Percentiles rank a stretch among this genome's conserved stretches.
phyloP scores from a whole-genome alignment of 768 basidiomycete genomes.

The Dictyophora rubrovolvata region DNA sequence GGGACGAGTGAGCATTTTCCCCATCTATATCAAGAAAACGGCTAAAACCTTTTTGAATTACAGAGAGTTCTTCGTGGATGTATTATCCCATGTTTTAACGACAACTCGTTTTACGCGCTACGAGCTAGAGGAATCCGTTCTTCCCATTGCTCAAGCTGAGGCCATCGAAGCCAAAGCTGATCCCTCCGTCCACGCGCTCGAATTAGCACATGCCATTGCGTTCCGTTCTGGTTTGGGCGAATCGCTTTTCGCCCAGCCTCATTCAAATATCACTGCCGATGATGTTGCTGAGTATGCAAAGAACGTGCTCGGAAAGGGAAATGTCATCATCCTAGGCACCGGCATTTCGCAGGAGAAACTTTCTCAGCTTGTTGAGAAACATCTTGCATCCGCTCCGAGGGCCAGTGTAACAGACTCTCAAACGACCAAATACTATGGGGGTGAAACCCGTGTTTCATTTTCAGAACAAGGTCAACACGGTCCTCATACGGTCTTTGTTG shows the following conservation, averaged over 20 bases:
- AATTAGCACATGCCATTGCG: constrained; percentile 80
- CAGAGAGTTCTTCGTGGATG: constrained; percentile 83
- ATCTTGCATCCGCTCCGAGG: constrained; percentile 34
- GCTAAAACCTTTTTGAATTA: background rate
- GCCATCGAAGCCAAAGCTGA: constrained; percentile 46
- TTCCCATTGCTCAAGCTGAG: constrained; percentile 63
- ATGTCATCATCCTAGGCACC: constrained; percentile 79
- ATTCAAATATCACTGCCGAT: constrained; percentile 46
- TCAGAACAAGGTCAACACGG: constrained; percentile 36
- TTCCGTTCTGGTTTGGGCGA: constrained; percentile 93
- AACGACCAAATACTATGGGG: constrained; percentile 62
- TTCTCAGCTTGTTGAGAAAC: constrained; percentile 57
- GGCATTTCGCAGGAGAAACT: constrained; percentile 71
- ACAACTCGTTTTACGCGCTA: constrained; percentile 73
- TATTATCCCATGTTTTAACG: constrained; percentile 76
- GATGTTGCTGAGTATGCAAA: constrained; percentile 70
- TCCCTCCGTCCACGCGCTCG: constrained; percentile 64
- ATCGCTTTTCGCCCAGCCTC: constrained; percentile 75
- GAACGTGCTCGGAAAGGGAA: constrained; percentile 63
- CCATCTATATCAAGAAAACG: background rate
- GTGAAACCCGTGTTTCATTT: constrained; percentile 63
- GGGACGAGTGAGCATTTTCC: constrained; percentile 75
- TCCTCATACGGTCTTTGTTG: constrained; percentile 74
- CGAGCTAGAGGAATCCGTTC: constrained; percentile 52
- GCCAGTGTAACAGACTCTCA: constrained; percentile 25